phyloP scores from a whole-genome alignment of 768 basidiomycete species.

The Tricholoma sp. region DNA sequence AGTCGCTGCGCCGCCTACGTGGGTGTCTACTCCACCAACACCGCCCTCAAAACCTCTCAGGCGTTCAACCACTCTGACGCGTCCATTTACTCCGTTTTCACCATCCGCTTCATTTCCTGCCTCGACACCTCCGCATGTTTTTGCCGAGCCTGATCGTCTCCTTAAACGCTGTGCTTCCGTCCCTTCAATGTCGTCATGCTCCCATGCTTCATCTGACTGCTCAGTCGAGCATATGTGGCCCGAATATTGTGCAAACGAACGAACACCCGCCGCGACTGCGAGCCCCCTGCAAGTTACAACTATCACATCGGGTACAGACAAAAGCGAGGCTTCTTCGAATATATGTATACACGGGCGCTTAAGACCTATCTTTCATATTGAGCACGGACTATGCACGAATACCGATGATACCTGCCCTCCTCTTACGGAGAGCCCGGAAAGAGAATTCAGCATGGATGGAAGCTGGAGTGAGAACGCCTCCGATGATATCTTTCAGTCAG shows the following conservation, averaged over 20 bases:
- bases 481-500: slow-evolving; percentile 24
- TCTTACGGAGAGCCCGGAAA: slow-evolving; percentile 12
- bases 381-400: slow-evolving; percentile 23
- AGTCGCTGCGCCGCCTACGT: slow-evolving; percentile 38
- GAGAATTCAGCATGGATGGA: slow-evolving; percentile 19
- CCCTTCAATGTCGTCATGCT: slow-evolving; percentile 28
- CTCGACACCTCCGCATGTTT: slow-evolving; percentile 27
- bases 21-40: slow-evolving; percentile 57
- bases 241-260: neutral
- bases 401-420: slow-evolving; percentile 21
- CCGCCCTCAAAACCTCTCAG: slow-evolving; percentile 42
- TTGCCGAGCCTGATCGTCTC: slow-evolving; percentile 14
- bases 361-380: slow-evolving; percentile 30
- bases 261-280: neutral
- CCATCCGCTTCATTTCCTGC: slow-evolving; percentile 45
- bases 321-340: neutral
- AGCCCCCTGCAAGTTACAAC: slow-evolving; percentile 1
- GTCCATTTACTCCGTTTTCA: slow-evolving; percentile 27
- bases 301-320: slow-evolving; percentile 3
- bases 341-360: slow-evolving; percentile 9
- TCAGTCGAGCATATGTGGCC: slow-evolving; percentile 1
- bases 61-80: slow-evolving; percentile 30
- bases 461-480: slow-evolving; percentile 24
- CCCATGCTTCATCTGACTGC: slow-evolving; percentile 14
- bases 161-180: slow-evolving; percentile 38